Conservation (phyloP, 139 green algal genomes). For the Ettlia oleoabundans region DNA sequence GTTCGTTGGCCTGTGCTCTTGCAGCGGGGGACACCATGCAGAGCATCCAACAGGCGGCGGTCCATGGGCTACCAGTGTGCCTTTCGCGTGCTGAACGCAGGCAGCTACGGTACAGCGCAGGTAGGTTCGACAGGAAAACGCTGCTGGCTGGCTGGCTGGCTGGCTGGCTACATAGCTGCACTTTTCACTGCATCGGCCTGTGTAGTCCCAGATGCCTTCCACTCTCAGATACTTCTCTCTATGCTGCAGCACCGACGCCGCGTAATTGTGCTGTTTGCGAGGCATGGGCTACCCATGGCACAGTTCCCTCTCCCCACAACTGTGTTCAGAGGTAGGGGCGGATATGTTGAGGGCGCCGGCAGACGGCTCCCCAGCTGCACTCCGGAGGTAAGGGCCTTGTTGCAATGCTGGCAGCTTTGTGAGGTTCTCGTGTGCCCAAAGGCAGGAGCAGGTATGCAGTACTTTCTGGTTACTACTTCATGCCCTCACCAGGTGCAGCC, state of each 20-base stretch:
- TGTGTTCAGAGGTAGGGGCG: neutral
- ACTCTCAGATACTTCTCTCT: too few species aligned
- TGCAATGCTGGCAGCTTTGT: neutral
- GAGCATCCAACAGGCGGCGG: neutral
- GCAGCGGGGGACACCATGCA: slow-evolving; percentile 9
- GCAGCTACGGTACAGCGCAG: slow-evolving; percentile 1
- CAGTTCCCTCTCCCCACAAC: neutral
- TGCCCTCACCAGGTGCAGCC: too few species aligned
- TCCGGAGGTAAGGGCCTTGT: neutral
- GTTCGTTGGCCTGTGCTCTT: neutral
- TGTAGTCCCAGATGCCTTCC: neutral
- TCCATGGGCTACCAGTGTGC: neutral
- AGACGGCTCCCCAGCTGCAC: neutral
- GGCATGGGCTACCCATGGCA: neutral
- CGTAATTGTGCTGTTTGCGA: neutral
- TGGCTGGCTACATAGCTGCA: neutral
- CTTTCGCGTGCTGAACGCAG: slow-evolving; percentile 12
- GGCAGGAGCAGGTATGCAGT: too few species aligned
- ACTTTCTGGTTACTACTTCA: too few species aligned
- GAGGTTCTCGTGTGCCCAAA: too few species aligned
- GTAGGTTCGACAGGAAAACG: neutral
- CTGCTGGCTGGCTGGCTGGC: neutral
- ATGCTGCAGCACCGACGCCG: slow-evolving; percentile 7
- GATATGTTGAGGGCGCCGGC: neutral
- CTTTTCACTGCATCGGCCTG: neutral